Base-by-base conservation (phyloP, 805 yeast species). In the Starmerella sirachaensis region DNA sequence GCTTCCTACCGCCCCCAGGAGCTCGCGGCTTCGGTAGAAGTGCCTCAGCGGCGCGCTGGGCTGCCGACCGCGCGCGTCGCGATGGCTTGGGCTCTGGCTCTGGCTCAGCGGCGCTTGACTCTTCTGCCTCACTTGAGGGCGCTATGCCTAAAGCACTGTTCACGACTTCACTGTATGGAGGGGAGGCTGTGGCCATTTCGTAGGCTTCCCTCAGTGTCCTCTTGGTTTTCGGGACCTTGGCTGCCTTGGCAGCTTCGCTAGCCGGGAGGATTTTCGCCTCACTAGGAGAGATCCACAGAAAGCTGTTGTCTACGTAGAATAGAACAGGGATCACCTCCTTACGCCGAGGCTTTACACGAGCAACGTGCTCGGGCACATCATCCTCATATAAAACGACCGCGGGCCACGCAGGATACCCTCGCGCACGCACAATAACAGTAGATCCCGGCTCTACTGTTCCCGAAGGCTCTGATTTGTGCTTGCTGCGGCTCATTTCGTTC, bases 401-500 rank as follows among this genome's bases (percentile, higher is more conserved):
- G 0, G 93, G 93, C 93, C 93, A 82, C 27, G 86, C 78, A 1
- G 93, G 80, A 53, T 74, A 80, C 6, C 91, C 88, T 50, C 79
- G 79, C 28, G 79, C 76, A 54, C 80, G 79, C 3, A 86, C 86
- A 18, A 82, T 63, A 1, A 82, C 77, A 4, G 68, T 59, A 17
- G 64, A 60, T 2, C 75, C 74, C 1, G 74, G 68, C 29, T 22
- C 35, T n/a, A n/a, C n/a, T n/a, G n/a, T n/a, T n/a, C n/a, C n/a
- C n/a, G n/a, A n/a, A n/a, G n/a, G n/a, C n/a, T n/a, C n/a, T n/a
- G n/a, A n/a, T n/a, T n/a, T n/a, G n/a, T n/a, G n/a, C n/a, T n/a
- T n/a, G n/a, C n/a, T n/a, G n/a, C n/a, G n/a, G n/a, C n/a, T n/a
- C n/a, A n/a, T n/a, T n/a, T n/a, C n/a, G n/a, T n/a, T n/a, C n/a